Conservation (phyloP, 2,329 filamentous ascomycete genomes). For the Waltergamsia citrina region DNA sequence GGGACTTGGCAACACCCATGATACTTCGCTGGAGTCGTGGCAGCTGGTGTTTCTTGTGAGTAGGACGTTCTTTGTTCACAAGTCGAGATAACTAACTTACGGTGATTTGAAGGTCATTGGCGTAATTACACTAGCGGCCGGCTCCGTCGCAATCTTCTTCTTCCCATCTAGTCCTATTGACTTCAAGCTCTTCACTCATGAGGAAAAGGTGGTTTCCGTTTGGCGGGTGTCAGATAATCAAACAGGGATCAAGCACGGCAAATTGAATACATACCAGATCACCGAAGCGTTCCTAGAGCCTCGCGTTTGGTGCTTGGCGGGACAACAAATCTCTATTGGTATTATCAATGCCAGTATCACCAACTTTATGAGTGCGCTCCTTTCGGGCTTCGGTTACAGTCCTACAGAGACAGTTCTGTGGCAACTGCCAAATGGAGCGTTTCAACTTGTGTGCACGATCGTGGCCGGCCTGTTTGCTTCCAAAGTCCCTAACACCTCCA, state of each 20-base stretch:
- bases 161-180: not conserved
- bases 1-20: not conserved
- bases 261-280: constrained; percentile 4
- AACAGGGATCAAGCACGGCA: constrained; percentile 4
- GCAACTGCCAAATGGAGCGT: constrained; percentile 5
- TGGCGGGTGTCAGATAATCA: constrained; percentile 5
- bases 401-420: constrained; percentile 2
- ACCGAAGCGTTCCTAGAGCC: constrained; percentile 4
- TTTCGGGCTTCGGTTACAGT: constrained; percentile 5
- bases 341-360: constrained; percentile 6
- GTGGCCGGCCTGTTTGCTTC: not conserved
- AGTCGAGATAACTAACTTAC: not conserved
- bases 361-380: constrained; percentile 6
- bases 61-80: not conserved
- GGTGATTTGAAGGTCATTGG: not conserved
- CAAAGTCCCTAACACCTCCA: not conserved
- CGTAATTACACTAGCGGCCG: not conserved
- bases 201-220: constrained; percentile 1
- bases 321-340: constrained; percentile 3
- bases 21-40: not conserved
- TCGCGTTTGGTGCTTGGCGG: constrained; percentile 4
- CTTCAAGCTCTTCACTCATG: constrained; percentile 1
- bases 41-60: not conserved
- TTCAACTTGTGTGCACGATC: constrained; percentile 3
- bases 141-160: not conserved